Evolutionary conservation across 2,329 filamentous ascomycete genomes (phyloP).

Genomic region (Trichoderma hamatum): DNA sequence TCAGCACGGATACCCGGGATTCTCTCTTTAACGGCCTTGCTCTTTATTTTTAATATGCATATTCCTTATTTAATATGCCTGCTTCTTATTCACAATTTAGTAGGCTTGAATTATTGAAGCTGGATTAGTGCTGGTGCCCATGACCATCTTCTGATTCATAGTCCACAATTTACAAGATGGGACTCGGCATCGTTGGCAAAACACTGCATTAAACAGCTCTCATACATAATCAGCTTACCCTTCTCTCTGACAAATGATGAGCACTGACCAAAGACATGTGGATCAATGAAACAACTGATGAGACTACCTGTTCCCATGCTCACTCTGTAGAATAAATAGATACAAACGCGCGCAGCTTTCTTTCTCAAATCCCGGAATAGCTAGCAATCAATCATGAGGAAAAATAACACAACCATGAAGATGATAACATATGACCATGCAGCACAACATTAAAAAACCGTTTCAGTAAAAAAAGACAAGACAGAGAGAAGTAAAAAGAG

Average conservation of each 20-base stretch:
- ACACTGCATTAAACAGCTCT: neutral
- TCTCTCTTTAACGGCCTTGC: no score
- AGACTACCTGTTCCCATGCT: neutral
- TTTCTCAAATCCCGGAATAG: neutral
- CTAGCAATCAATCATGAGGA: neutral
- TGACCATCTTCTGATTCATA: no score
- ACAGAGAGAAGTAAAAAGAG: neutral
- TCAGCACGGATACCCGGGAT: no score
- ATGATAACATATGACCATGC: neutral
- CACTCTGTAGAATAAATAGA: neutral
- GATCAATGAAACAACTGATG: neutral
- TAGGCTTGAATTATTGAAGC: no score
- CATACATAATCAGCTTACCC: neutral
- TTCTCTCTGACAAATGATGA: no score
- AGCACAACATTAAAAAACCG: neutral
- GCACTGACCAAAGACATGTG: no score
- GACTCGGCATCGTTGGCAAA: neutral
- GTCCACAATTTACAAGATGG: neutral
- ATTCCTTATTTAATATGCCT: no score
- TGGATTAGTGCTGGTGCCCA: no score
- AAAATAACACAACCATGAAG: neutral
- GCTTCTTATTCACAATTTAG: no score
- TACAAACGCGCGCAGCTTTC: neutral
- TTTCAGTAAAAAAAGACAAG: neutral
- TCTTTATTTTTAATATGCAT: no score